These are phyloP conservation scores for Thermothelomyces thermophilus DNA, from an alignment of 2,329 filamentous ascomycete genomes.

Conservation along the genomic window DNA sequence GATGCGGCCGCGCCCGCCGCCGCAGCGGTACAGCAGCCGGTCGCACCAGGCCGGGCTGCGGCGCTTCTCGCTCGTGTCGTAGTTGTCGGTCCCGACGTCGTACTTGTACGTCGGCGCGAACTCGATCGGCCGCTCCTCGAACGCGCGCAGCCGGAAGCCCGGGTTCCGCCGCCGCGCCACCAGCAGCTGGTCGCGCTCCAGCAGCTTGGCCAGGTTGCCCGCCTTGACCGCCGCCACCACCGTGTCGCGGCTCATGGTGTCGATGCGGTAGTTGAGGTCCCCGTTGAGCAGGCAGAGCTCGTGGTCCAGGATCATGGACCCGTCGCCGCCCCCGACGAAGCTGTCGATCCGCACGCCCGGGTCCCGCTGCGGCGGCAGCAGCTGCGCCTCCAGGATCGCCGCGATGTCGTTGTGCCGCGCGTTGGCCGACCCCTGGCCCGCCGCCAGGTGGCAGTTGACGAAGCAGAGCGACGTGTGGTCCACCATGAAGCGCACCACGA, in stretches of 20 bases:
- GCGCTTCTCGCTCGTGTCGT: constrained; percentile 92
- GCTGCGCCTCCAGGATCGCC: constrained; percentile 72
- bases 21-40: constrained; percentile 76
- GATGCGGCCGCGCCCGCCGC: constrained; percentile 55
- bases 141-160: constrained; percentile 78
- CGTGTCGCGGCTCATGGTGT: constrained; percentile 90
- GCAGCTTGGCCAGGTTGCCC: constrained; percentile 74
- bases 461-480: constrained; percentile 95
- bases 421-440: constrained; percentile 83
- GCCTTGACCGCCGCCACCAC: constrained; percentile 80
- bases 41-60: constrained; percentile 96
- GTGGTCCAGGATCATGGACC: constrained; percentile 89
- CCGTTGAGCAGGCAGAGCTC: constrained; percentile 96
- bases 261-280: constrained; percentile 96
- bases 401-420: constrained; percentile 90
- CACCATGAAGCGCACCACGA: constrained; percentile 84
- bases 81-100: constrained; percentile 88
- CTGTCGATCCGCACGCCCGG: constrained; percentile 63
- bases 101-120: constrained; percentile 99
- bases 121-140: constrained; percentile 82
- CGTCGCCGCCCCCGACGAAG: constrained; percentile 88
- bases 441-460: constrained; percentile 94
- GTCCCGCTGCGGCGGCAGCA: constrained; percentile 68
- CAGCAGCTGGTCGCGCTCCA: constrained; percentile 89
- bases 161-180: constrained; percentile 85